Evolutionary conservation across 2,329 filamentous ascomycete genomes (phyloP), one percentile per base, ranked within the genome.

Genomic region (Diaporthe sp.): DNA sequence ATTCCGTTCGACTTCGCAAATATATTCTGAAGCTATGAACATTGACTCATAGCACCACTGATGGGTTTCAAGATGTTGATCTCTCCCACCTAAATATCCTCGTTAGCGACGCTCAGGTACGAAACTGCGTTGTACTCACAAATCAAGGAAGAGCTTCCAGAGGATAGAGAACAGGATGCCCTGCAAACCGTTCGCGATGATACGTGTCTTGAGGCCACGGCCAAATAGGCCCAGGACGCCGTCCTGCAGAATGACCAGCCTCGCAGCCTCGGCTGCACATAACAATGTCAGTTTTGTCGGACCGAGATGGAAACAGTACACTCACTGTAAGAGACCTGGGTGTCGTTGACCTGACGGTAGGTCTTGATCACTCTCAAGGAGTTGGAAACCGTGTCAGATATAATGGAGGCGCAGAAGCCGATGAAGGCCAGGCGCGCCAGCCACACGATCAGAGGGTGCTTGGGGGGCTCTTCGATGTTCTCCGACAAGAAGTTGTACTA

Each of bases 341-440:
- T 86, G 25, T 88, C 86, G 70, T 88, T 88, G 75, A 88, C 87
- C 76, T 88, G 87, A 1, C 87, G 85, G 74, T 87, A 88, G 0
- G 87, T 88, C 79, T 88, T 88, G 7, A 88, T 83, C 0, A 88
- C 87, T 37, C 86, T 79, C 58, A 88, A 67, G 0, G 87, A 88
- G 77, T 88, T 88, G 2, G 87, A 88, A 3, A 88, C 82, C 0
- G 84, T 83, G 57, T 88, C 87, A 0, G 86, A 88, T 0, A 88
- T 80, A 6, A 87, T 76, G 0, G 86, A 87, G 2, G 87, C 86
- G 10, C 84, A 82, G 75, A 88, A 87, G 1, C 85, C 85, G 44
- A 86, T 86, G 59, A 86, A 82, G 0, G 85, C 85, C 2, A 87
- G 80, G 0, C 87, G 85, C 0, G 86, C 79, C 4, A 88, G 78